Conservation (phyloP, 495 filamentous ascomycete genomes). For the Cairneyella variabilis region DNA sequence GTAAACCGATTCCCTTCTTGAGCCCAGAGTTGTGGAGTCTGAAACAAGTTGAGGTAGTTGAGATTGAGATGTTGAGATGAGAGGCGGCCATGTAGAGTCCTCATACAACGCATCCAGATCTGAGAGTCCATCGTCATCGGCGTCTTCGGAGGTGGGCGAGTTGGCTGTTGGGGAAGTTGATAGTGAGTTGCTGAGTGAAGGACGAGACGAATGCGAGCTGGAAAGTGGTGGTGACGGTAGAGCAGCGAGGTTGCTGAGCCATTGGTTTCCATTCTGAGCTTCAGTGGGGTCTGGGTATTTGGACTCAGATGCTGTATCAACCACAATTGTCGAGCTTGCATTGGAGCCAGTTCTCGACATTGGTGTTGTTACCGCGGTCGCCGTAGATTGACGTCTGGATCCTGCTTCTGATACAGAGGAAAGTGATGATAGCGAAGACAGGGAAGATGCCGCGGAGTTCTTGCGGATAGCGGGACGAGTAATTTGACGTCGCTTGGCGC, state of each 20-base stretch:
- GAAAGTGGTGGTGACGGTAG: slow-evolving; percentile 20
- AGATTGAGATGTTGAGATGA: not conserved
- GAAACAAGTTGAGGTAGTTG: slow-evolving; percentile 10
- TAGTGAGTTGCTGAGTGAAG: not conserved
- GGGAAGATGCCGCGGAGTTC: not conserved
- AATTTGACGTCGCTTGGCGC: slow-evolving; percentile 18
- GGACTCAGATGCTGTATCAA: slow-evolving; percentile 12
- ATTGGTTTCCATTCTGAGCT: slow-evolving; percentile 3
- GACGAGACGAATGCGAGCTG: too few species aligned
- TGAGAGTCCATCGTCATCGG: not conserved
- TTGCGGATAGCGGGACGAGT: slow-evolving; percentile 10
- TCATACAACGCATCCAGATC: slow-evolving; percentile 24
- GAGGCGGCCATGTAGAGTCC: slow-evolving; percentile 17
- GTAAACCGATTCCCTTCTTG: slow-evolving; percentile 3
- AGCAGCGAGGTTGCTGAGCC: slow-evolving; percentile 12
- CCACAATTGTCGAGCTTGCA: slow-evolving; percentile 18
- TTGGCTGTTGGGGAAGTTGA: not conserved
- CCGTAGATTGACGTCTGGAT: not conserved
- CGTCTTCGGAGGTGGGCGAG: not conserved
- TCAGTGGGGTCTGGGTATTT: not conserved
- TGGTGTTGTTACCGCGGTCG: slow-evolving; percentile 5
- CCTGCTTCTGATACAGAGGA: too few species aligned
- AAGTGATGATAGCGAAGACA: too few species aligned
- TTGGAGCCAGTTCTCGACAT: slow-evolving; percentile 13
- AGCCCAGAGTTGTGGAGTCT: slow-evolving; percentile 5